Conservation (phyloP, 1,284 basidiomycete genomes). For the Cryptococcus deneoformans region DNA sequence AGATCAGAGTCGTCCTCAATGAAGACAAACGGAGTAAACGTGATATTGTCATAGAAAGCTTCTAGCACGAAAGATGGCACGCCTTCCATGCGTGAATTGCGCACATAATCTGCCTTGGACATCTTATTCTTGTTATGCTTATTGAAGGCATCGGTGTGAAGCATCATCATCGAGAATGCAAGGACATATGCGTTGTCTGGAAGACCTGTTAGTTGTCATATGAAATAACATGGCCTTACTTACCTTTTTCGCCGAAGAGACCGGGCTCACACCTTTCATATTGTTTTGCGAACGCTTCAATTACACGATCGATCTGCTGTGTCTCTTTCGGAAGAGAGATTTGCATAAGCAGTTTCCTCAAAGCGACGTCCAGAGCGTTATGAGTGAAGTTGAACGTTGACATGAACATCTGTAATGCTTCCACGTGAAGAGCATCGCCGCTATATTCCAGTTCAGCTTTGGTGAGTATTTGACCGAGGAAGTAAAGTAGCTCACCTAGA, state of each 20-base stretch:
- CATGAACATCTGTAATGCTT: constrained; percentile 72
- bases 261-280: constrained; percentile 83
- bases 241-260: constrained; percentile 75
- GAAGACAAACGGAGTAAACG: constrained; percentile 92
- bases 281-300: constrained; percentile 87
- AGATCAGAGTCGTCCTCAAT: constrained; percentile 82
- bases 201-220: not conserved
- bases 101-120: constrained; percentile 89
- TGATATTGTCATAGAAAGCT: constrained; percentile 95
- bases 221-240: constrained; percentile 15
- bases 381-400: constrained; percentile 73
- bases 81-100: constrained; percentile 86
- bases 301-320: constrained; percentile 96
- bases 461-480: not conserved
- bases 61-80: constrained; percentile 80
- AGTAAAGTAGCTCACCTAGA: constrained; percentile 58
- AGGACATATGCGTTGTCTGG: constrained; percentile 93
- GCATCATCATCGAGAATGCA: constrained; percentile 97
- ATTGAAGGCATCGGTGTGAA: constrained; percentile 98
- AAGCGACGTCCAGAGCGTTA: constrained; percentile 83
- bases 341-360: constrained; percentile 88
- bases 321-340: constrained; percentile 90
- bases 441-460: constrained; percentile 51
- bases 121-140: constrained; percentile 97
- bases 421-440: constrained; percentile 65